Evolutionary conservation across 805 yeast genomes (phyloP), one percentile per base, ranked within the genome.

Genomic region (Ogataea chonburiensis): DNA sequence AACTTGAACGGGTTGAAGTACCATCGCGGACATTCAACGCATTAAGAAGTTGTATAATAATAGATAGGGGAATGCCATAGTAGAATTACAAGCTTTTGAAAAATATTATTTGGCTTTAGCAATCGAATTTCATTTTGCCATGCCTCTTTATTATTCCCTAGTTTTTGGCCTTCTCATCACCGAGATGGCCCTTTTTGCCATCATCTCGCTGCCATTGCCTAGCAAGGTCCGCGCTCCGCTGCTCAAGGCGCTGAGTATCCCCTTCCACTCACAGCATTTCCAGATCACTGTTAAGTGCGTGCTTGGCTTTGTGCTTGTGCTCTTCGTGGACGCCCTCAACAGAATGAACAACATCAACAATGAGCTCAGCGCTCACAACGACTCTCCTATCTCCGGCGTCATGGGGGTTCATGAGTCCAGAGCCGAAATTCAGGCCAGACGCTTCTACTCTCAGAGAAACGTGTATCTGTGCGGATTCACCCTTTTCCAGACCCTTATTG

Each of bases 11-110:
- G 98, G 17, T 71, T 93, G 62, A 93, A 93, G 64, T 93, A 93
- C 62, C 98, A 93, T 63, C 77, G 97, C 53, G 98, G 96, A 15
- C 98, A 93, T 64, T 81, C 97, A n/a, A 91, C 98, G 27, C 98
- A 91, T 68, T 35, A 34, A 31, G 35, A 26, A 17, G 40, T 23
- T 31, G 41, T 37, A 29, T 18, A 31, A 40, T 27, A 38, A 28
- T 23, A 27, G 37, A 31, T 27, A 20, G 24, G 38, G 24, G 38
- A 24, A 17, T 12, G n/a, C 17, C 16, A 28, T 17, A 32, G 24
- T 33, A 32, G 29, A 18, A 7, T 29, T 19, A 5, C 18, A n/a
- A 24, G 21, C 15, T 15, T 19, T 24, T n/a, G 11, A n/a, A 19
- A n/a, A 14, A 27, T 5, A 27, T 17, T 27, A 15, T 19, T 32